Evolutionary conservation across 441 rosid species (phyloP).

Genomic region (Pelargonium cotyledonis): DNA sequence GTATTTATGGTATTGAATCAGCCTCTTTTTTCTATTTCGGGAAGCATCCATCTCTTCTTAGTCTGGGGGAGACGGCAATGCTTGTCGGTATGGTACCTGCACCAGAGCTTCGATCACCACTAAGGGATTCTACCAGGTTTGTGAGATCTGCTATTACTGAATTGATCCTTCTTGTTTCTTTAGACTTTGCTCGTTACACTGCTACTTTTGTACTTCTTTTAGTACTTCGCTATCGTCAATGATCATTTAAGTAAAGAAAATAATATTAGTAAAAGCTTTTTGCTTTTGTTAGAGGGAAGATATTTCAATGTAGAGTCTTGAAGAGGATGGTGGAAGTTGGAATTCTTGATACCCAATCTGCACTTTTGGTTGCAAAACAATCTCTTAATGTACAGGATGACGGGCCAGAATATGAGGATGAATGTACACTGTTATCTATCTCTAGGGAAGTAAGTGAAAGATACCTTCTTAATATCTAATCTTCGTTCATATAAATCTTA

Average conservation of each 20-base stretch:
- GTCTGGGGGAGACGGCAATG: slow-evolving; percentile 29
- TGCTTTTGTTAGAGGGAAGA: slow-evolving; percentile 23
- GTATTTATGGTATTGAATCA: slow-evolving; percentile 31
- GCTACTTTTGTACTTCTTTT: background rate
- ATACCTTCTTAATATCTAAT: background rate
- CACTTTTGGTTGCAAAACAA: slow-evolving; percentile 20
- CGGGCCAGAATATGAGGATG: slow-evolving; percentile 18
- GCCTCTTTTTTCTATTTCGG: slow-evolving; percentile 26
- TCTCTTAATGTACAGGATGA: slow-evolving; percentile 15
- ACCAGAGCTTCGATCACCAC: slow-evolving; percentile 28
- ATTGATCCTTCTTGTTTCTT: background rate
- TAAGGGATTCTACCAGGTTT: slow-evolving; percentile 28
- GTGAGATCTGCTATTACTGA: background rate
- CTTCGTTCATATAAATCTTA: background rate
- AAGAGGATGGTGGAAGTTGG: slow-evolving; percentile 33
- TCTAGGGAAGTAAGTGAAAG: slow-evolving; percentile 17
- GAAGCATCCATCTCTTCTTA: slow-evolving; percentile 28
- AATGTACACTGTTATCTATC: slow-evolving; percentile 14
- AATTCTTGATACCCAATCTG: slow-evolving; percentile 20
- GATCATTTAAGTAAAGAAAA: background rate
- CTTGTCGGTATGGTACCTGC: slow-evolving; percentile 33
- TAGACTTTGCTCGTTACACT: background rate
- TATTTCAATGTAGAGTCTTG: slow-evolving; percentile 30
- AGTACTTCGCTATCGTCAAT: background rate
- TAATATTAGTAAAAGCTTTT: background rate